Conservation (phyloP, 129 eudicot genomes). For the Glebionis coronaria region DNA sequence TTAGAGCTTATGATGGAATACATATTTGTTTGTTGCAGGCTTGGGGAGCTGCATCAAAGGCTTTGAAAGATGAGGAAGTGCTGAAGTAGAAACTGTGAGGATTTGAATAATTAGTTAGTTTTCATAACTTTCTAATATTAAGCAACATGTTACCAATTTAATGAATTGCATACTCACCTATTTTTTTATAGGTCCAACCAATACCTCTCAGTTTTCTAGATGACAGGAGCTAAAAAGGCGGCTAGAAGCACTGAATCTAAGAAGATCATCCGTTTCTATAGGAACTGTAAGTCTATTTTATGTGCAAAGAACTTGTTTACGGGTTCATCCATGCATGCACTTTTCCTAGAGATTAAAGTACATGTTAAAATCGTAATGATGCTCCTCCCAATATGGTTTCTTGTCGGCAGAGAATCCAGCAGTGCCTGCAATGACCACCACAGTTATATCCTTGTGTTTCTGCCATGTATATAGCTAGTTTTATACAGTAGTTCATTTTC, state of each 20-base stretch:
- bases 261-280: constrained; percentile 48
- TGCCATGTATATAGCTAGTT: too few species aligned
- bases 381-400: neutral
- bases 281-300: constrained; percentile 35
- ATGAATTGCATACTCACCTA: neutral
- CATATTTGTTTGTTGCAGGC: too few species aligned
- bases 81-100: constrained; percentile 78
- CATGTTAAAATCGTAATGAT: constrained; percentile 8
- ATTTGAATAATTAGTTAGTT: constrained; percentile 44
- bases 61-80: constrained; percentile 83
- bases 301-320: too few species aligned
- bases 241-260: constrained; percentile 83
- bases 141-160: too few species aligned
- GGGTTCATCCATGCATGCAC: too few species aligned
- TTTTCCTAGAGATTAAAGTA: too few species aligned
- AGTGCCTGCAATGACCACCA: constrained; percentile 25
- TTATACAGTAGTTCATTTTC: too few species aligned
- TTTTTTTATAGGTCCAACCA: constrained; percentile 69
- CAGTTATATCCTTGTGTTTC: too few species aligned
- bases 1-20: too few species aligned
- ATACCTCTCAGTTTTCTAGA: constrained; percentile 65
- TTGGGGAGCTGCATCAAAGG: constrained; percentile 46
- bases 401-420: constrained; percentile 41
- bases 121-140: too few species aligned
- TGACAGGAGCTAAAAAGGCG: constrained; percentile 92